These are phyloP conservation scores for Aurantiochytrium sp. DNA, from an alignment of 108 stramenopile genomes.

Conservation along the genomic window DNA sequence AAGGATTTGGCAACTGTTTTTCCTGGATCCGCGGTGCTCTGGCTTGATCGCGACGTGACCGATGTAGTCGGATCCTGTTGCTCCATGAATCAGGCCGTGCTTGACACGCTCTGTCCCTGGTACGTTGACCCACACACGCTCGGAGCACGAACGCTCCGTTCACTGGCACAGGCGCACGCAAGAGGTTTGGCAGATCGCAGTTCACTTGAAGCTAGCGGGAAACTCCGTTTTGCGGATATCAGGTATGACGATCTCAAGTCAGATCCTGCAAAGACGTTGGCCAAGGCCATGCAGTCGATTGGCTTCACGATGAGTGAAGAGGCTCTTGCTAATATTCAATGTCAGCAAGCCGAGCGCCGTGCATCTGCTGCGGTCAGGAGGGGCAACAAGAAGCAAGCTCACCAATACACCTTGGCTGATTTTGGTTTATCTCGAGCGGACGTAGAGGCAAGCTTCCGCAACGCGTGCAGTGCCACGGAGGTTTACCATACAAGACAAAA, in stretches of 20 bases:
- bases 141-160: background rate
- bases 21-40: background rate
- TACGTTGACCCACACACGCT: background rate
- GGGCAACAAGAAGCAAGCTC: no score
- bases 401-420: no score
- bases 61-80: background rate
- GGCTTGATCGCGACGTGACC: background rate
- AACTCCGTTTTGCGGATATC: background rate
- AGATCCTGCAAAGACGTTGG: background rate
- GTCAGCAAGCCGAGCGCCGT: background rate
- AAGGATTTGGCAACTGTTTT: background rate
- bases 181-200: background rate
- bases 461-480: no score
- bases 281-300: background rate
- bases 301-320: background rate
- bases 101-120: background rate
- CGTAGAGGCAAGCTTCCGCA: no score
- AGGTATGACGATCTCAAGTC: background rate
- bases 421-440: no score
- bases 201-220: background rate
- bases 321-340: background rate
- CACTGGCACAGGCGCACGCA: background rate
- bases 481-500: no score
- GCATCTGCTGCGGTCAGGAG: no score
- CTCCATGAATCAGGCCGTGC: conserved; percentile 4